A percentile compares a stretch with the other conserved stretches of the same genome.
Evolutionary conservation across 257 asterid genomes (phyloP).

Genomic region (Przewalskia tangutica): DNA sequence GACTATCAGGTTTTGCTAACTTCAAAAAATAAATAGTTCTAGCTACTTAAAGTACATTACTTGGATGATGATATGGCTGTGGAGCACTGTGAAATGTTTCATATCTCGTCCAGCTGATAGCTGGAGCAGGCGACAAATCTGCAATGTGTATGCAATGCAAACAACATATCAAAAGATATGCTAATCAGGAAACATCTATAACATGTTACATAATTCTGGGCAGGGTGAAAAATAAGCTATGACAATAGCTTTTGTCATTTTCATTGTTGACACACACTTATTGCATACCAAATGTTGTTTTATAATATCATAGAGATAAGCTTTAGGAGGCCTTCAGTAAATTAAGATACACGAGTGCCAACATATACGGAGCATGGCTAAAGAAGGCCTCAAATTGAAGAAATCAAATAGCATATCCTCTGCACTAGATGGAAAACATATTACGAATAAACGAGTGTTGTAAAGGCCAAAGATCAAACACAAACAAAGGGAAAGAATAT

Average conservation of each 20-base stretch:
- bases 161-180: not conserved
- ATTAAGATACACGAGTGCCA: not conserved
- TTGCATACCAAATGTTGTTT: not conserved
- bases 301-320: not conserved
- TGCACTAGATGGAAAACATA: no score
- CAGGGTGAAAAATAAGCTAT: not conserved
- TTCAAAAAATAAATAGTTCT: not conserved
- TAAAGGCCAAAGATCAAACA: not conserved
- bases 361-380: not conserved
- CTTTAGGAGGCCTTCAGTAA: not conserved
- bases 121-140: constrained; percentile 9
- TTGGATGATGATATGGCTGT: constrained; percentile 21
- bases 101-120: constrained; percentile 3
- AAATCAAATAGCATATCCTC: not conserved
- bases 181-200: not conserved
- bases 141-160: not conserved
- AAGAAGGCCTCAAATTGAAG: not conserved
- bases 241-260: not conserved
- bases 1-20: not conserved
- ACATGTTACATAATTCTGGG: not conserved
- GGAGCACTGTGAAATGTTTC: constrained; percentile 15
- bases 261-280: not conserved
- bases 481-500: not conserved
- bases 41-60: constrained; percentile 14
- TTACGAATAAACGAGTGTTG: no score